Conservation (phyloP, 192 early-diverging fungal genomes). For the Rhizophagus sp. region DNA sequence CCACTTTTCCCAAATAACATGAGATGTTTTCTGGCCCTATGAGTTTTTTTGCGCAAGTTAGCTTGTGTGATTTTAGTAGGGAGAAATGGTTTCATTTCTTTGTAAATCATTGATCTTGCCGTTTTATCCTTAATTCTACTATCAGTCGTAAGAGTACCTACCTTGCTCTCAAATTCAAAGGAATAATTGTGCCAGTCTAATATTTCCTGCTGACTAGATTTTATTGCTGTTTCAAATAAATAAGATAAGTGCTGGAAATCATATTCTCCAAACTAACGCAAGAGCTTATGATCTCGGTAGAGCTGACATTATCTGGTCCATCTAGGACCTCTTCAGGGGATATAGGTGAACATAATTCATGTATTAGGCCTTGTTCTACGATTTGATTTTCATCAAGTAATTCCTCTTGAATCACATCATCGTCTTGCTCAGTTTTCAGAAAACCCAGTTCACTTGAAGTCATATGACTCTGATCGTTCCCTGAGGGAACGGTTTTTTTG, state of each 20-base stretch:
- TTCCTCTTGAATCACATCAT: conserved; percentile 2
- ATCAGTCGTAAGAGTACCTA: neutral
- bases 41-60: neutral
- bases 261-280: conserved; percentile 4
- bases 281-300: neutral
- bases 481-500: no score
- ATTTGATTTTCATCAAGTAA: neutral
- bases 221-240: no score
- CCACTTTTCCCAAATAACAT: conserved; percentile 20
- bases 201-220: no score
- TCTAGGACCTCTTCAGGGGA: neutral
- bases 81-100: no score
- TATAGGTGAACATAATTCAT: conserved; percentile 6
- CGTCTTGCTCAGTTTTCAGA: neutral
- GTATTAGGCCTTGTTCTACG: neutral
- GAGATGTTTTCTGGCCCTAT: conserved; percentile 20
- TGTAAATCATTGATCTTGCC: neutral
- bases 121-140: neutral
- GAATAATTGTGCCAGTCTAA: no score
- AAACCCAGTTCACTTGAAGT: neutral
- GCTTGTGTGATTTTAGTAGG: no score
- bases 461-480: neutral
- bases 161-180: no score
- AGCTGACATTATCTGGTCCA: neutral
- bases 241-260: conserved; percentile 1